A percentile compares a stretch with the other conserved stretches of the same genome.
phyloP scores from a whole-genome alignment of 176 grass and related monocot genomes.

The Raddia distichophylla region DNA sequence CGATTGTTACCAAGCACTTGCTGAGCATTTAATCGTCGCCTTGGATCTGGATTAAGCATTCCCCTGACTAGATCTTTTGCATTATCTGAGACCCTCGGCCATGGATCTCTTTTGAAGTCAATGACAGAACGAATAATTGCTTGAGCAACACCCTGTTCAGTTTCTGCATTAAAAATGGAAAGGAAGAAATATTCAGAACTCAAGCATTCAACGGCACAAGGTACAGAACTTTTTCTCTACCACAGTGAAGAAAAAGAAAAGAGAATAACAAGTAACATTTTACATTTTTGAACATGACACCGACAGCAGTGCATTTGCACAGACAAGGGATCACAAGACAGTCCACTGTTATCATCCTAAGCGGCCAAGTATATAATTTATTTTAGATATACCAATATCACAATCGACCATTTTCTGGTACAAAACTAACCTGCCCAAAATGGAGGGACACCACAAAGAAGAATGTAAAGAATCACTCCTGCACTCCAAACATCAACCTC shows the following conservation, averaged over 20 bases:
- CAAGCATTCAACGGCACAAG: background rate
- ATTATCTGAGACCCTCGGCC: constrained; percentile 89
- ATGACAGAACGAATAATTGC: constrained; percentile 83
- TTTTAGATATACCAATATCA: background rate
- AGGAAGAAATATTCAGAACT: constrained; percentile 23
- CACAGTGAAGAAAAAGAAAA: background rate
- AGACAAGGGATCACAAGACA: background rate
- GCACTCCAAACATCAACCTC: constrained; percentile 99
- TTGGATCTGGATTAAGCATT: constrained; percentile 88
- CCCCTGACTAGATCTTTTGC: constrained; percentile 80
- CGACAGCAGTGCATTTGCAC: background rate
- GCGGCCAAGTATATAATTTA: constrained; percentile 4
- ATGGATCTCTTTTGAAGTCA: constrained; percentile 91
- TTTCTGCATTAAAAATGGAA: constrained; percentile 67
- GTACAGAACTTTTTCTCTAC: constrained; percentile 6
- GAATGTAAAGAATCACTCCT: constrained; percentile 95
- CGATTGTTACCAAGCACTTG: constrained; percentile 82
- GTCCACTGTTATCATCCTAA: background rate
- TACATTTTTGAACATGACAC: background rate
- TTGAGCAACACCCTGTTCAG: constrained; percentile 93
- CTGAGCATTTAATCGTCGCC: constrained; percentile 68
- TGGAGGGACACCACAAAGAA: constrained; percentile 93
- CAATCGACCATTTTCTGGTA: constrained; percentile 31
- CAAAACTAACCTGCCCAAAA: constrained; percentile 91
- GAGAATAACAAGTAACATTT: background rate